Evolutionary conservation across 2,329 filamentous ascomycete genomes (phyloP).

Genomic region (Grosmannia huntii): DNA sequence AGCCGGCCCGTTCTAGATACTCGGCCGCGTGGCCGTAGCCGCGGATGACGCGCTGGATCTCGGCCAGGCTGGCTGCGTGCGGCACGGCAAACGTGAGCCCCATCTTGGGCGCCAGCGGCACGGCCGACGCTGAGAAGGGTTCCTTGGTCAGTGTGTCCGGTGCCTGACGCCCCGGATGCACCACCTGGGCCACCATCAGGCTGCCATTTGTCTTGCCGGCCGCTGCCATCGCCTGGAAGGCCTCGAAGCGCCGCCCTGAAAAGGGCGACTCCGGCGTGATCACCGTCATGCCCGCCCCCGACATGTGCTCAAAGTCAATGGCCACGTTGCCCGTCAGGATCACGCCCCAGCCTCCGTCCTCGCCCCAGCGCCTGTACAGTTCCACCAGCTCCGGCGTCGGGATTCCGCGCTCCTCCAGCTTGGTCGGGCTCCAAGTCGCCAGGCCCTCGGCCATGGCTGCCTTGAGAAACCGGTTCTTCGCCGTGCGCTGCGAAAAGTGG

Average conservation of each 20-base stretch:
- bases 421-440: conserved; percentile 43
- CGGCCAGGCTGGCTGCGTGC: conserved; percentile 35
- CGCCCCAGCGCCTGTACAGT: conserved; percentile 45
- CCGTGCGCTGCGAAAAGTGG: conserved; percentile 38
- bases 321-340: conserved; percentile 22
- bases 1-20: conserved; percentile 50
- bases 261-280: conserved; percentile 39
- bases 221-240: conserved; percentile 42
- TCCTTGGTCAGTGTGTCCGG: conserved; percentile 19
- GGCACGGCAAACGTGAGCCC: conserved; percentile 31
- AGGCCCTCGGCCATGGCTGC: conserved; percentile 54
- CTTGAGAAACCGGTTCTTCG: conserved; percentile 55
- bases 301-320: conserved; percentile 47
- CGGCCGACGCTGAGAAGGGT: conserved; percentile 24
- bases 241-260: conserved; percentile 46
- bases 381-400: conserved; percentile 30
- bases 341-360: conserved; percentile 27
- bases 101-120: conserved; percentile 17
- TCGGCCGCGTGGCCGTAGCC: conserved; percentile 49
- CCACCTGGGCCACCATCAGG: conserved; percentile 48
- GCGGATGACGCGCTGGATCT: conserved; percentile 44
- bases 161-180: conserved; percentile 48
- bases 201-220: conserved; percentile 44
- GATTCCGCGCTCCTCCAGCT: conserved; percentile 33
- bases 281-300: conserved; percentile 43